phyloP scores from a whole-genome alignment of 2,329 filamentous ascomycete genomes.

The Microdochium trichocladiopsis region DNA sequence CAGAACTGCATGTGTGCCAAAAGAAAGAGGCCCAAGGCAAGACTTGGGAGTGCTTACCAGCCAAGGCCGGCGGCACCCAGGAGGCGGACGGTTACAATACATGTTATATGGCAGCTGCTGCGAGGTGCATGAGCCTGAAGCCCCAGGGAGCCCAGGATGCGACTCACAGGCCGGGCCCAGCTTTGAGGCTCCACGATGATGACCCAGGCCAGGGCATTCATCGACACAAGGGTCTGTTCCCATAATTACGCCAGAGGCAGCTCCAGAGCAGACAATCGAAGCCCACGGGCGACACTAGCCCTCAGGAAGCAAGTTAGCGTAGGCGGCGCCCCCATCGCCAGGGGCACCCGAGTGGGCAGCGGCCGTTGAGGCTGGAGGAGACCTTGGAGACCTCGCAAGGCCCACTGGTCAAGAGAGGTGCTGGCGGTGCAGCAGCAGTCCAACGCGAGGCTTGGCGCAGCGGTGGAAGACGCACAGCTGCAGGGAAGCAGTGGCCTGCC shows the following conservation, averaged over 20 bases:
- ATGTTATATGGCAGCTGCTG: neutral
- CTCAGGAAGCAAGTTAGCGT: too few species aligned
- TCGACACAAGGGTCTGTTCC: neutral
- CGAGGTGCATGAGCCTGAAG: too few species aligned
- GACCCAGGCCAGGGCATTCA: neutral
- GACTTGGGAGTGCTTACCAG: neutral
- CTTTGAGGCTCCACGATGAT: neutral
- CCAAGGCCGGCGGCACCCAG: neutral
- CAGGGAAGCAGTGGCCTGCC: neutral
- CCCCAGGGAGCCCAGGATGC: too few species aligned
- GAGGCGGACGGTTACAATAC: neutral
- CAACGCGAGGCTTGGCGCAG: conserved; percentile 1
- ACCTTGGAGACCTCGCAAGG: too few species aligned
- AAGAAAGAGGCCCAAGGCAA: neutral
- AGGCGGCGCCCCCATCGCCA: too few species aligned
- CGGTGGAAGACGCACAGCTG: neutral
- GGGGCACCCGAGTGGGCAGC: too few species aligned
- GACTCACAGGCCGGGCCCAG: neutral
- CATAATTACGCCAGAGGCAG: neutral
- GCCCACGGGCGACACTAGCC: neutral
- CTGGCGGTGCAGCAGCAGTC: neutral
- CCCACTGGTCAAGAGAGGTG: too few species aligned
- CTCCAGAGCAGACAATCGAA: neutral
- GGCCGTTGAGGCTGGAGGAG: too few species aligned
- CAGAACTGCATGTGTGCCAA: neutral